Conservation (phyloP, 2,329 filamentous ascomycete genomes). For the Trichoderma koningiopsis region DNA sequence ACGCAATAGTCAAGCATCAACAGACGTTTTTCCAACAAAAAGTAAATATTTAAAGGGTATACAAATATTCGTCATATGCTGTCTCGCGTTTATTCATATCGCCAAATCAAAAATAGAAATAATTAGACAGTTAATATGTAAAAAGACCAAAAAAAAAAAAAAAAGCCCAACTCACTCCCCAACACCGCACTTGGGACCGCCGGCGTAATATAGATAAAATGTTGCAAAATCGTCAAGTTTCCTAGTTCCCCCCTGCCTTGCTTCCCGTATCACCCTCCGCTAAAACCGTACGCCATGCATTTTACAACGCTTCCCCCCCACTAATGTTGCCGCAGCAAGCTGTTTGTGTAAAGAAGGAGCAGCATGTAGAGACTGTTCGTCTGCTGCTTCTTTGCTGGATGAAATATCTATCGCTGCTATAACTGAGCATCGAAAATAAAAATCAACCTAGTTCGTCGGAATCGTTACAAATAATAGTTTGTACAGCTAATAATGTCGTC, state of each 20-base stretch:
- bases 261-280: neutral
- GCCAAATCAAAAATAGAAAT: neutral
- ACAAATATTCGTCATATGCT: neutral
- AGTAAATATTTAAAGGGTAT: neutral
- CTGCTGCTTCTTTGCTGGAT: neutral
- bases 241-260: neutral
- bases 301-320: slow-evolving; percentile 1
- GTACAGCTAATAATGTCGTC: slow-evolving; percentile 15
- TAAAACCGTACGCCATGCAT: slow-evolving; percentile 19
- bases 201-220: neutral
- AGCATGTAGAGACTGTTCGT: slow-evolving; percentile 1
- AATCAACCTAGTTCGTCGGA: slow-evolving; percentile 10
- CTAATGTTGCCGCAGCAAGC: neutral
- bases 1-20: too few relatives aligned
- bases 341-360: neutral
- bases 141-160: neutral
- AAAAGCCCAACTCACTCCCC: slow-evolving; percentile 1
- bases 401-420: slow-evolving; percentile 4
- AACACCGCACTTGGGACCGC: slow-evolving; percentile 15
- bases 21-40: neutral
- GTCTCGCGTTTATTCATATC: neutral
- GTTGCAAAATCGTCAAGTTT: slow-evolving; percentile 2
- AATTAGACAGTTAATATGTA: slow-evolving; percentile 4
- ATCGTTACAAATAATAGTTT: slow-evolving; percentile 12
- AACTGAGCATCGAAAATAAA: neutral